These are phyloP conservation scores for Monilinia laxa DNA, from an alignment of 2,329 filamentous ascomycete species.

Conservation along the genomic window DNA sequence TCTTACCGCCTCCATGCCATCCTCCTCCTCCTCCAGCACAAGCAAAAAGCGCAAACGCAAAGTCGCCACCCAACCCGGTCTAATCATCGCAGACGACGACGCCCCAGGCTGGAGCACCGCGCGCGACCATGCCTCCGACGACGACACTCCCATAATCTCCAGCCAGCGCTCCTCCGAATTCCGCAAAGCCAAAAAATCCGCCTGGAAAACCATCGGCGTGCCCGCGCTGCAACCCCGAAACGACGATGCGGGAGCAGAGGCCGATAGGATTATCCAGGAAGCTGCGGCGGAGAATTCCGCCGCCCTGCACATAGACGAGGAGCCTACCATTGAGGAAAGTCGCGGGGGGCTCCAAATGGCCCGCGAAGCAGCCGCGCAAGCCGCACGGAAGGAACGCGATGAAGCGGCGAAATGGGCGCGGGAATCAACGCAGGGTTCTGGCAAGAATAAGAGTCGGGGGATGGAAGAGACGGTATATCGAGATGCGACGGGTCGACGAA, in stretches of 20 bases:
- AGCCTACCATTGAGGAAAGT: conserved; percentile 81
- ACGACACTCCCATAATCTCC: conserved; percentile 51
- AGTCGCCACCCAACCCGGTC: conserved; percentile 47
- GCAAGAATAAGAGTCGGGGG: conserved; percentile 42
- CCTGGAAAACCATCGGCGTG: conserved; percentile 70
- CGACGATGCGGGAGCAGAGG: conserved; percentile 66
- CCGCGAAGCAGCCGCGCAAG: conserved; percentile 69
- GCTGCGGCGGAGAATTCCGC: conserved; percentile 67
- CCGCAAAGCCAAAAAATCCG: conserved; percentile 72
- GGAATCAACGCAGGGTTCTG: conserved; percentile 33
- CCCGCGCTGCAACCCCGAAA: conserved; percentile 42
- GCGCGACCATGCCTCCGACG: conserved; percentile 52
- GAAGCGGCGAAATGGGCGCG: conserved; percentile 55
- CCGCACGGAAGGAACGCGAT: conserved; percentile 64
- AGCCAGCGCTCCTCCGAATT: conserved; percentile 58
- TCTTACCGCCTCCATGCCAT: conserved; percentile 63
- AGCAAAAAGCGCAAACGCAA: conserved; percentile 68
- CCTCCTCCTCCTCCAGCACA: conserved; percentile 50
- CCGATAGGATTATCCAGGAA: conserved; percentile 74
- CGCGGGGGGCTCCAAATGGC: conserved; percentile 85
- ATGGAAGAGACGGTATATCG: conserved; percentile 87
- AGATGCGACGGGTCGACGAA: conserved; percentile 89
- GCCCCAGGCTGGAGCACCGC: conserved; percentile 43
- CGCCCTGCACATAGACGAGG: conserved; percentile 50
- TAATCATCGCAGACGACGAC: conserved; percentile 66